phyloP scores from a whole-genome alignment of 352 stramenopile genomes.

The Phytophthora europaea region DNA sequence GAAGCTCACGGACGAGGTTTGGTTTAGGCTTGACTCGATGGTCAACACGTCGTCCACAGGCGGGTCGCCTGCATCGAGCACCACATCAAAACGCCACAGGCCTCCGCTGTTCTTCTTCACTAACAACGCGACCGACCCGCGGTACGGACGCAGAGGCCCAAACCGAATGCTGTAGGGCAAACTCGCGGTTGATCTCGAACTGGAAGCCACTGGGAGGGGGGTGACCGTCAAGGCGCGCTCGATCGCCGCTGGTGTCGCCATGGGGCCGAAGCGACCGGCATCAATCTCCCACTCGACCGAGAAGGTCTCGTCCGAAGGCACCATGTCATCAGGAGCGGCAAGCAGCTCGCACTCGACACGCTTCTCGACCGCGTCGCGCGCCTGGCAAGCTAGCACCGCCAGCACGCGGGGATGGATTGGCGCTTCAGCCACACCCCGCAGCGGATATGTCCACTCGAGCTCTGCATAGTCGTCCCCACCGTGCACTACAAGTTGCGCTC shows the following conservation, averaged over 20 bases:
- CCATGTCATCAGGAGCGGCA: conserved; percentile 56
- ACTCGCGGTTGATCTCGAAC: conserved; percentile 2
- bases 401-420: conserved; percentile 69
- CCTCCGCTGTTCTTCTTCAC: conserved; percentile 86
- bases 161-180: conserved; percentile 80
- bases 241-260: conserved; percentile 55
- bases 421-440: conserved; percentile 77
- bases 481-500: conserved; percentile 74
- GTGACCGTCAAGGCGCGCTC: conserved; percentile 65
- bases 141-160: conserved; percentile 89
- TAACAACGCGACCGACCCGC: conserved; percentile 75
- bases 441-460: conserved; percentile 82
- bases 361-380: conserved; percentile 75
- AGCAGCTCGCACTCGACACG: conserved; percentile 71
- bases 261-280: conserved; percentile 58
- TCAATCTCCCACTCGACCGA: conserved; percentile 75
- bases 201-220: conserved; percentile 25
- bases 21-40: conserved; percentile 89
- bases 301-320: conserved; percentile 55
- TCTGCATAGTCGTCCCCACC: conserved; percentile 74
- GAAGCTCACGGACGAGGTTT: conserved; percentile 89
- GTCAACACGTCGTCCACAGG: conserved; percentile 88
- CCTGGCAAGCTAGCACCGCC: conserved; percentile 67
- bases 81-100: conserved; percentile 89
- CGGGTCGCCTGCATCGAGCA: conserved; percentile 83